These are phyloP conservation scores for Lentinula sp. DNA, from an alignment of 768 basidiomycete genomes.

Conservation along the genomic window DNA sequence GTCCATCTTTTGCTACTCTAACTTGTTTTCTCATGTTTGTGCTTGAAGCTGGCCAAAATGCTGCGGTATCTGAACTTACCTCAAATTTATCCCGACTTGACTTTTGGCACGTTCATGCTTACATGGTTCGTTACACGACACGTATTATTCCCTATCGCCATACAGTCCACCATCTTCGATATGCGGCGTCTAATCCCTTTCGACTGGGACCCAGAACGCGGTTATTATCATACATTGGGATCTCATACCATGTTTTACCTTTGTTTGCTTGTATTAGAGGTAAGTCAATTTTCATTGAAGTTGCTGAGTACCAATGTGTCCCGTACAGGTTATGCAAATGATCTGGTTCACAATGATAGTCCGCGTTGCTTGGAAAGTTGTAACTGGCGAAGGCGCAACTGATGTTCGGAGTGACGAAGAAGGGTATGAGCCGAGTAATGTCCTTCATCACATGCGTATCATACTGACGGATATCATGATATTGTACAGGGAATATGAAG, in stretches of 20 bases:
- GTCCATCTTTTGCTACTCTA: constrained; percentile 23
- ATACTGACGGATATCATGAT: neutral
- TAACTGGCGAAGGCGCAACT: constrained; percentile 69
- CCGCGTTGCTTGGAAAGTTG: constrained; percentile 74
- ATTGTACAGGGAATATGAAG: neutral
- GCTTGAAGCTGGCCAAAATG: constrained; percentile 83
- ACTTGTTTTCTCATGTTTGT: neutral
- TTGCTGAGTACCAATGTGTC: neutral
- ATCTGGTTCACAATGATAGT: constrained; percentile 88
- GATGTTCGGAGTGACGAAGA: constrained; percentile 88
- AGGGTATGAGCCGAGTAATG: constrained; percentile 1
- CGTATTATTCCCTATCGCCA: constrained; percentile 68
- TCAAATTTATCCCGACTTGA: constrained; percentile 59
- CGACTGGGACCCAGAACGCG: constrained; percentile 53
- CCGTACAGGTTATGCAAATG: constrained; percentile 56
- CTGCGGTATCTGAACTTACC: constrained; percentile 71
- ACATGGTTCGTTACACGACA: constrained; percentile 93
- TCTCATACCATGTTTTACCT: constrained; percentile 42
- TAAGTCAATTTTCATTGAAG: constrained; percentile 19
- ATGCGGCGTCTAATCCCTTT: constrained; percentile 41
- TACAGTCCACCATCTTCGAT: constrained; percentile 56
- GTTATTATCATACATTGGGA: constrained; percentile 46
- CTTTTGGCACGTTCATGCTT: constrained; percentile 78
- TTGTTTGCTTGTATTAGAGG: constrained; percentile 60
- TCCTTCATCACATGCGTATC: neutral